These are phyloP conservation scores for Gelatoporia subvermispora DNA, from an alignment of 768 basidiomycete genomes.

Conservation along the genomic window DNA sequence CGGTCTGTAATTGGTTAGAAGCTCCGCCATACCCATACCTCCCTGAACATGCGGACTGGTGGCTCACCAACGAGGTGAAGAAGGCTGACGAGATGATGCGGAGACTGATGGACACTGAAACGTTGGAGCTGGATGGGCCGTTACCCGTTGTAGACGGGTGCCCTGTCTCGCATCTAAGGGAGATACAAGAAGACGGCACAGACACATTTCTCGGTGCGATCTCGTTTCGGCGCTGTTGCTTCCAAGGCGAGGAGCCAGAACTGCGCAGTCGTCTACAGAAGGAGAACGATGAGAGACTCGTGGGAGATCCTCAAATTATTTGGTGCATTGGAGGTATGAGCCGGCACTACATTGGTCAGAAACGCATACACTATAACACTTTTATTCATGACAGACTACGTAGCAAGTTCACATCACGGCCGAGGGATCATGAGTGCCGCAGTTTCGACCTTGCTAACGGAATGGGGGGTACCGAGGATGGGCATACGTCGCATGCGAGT, in stretches of 20 bases:
- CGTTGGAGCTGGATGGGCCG: constrained; percentile 7
- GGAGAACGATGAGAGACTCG: constrained; percentile 35
- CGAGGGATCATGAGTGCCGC: constrained; percentile 73
- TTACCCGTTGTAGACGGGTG: constrained; percentile 36
- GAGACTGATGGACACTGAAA: constrained; percentile 24
- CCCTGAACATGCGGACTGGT: constrained; percentile 33
- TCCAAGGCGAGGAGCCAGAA: constrained; percentile 20
- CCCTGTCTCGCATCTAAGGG: constrained; percentile 49
- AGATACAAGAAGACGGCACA: constrained; percentile 49
- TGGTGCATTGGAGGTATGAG: constrained; percentile 60
- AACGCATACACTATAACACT: not conserved
- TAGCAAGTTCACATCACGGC: constrained; percentile 57
- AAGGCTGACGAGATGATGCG: constrained; percentile 27
- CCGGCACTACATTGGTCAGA: not conserved
- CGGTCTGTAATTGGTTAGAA: constrained; percentile 40
- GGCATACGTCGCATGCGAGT: constrained; percentile 41
- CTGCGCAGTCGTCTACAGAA: constrained; percentile 30
- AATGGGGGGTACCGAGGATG: constrained; percentile 68
- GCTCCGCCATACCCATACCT: constrained; percentile 52
- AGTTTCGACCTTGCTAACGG: constrained; percentile 44
- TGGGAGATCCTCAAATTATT: constrained; percentile 51
- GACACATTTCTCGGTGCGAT: constrained; percentile 50
- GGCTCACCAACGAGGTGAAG: constrained; percentile 30
- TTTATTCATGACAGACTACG: constrained; percentile 36
- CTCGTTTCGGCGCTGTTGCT: constrained; percentile 27